These are phyloP conservation scores for Corrigiola litoralis DNA, from an alignment of 179 eudicot genomes.

Conservation along the genomic window DNA sequence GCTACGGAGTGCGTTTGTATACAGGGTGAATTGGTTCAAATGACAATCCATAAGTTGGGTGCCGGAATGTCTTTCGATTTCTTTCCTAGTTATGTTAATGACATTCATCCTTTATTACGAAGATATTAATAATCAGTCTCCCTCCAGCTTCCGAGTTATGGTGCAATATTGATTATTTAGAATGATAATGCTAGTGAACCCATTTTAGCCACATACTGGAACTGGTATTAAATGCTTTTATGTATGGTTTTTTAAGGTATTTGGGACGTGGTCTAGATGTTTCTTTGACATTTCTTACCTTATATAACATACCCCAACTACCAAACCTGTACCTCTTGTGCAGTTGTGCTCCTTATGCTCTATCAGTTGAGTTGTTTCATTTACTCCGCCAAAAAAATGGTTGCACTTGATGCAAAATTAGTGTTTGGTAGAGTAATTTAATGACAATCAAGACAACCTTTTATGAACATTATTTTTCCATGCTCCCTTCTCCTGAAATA, in stretches of 20 bases:
- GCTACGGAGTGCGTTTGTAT: too few relatives aligned
- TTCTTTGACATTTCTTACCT: conserved; percentile 12
- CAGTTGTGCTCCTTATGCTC: conserved; percentile 1
- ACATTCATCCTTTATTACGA: background rate
- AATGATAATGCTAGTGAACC: conserved; percentile 3
- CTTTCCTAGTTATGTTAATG: background rate
- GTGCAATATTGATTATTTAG: background rate
- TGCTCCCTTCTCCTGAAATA: background rate
- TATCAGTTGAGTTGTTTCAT: conserved; percentile 12
- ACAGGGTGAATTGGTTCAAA: too few relatives aligned
- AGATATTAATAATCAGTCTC: background rate
- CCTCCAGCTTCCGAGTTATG: conserved; percentile 13
- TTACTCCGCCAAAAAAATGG: background rate
- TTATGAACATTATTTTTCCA: background rate
- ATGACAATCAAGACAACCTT: background rate
- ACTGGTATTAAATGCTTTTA: background rate
- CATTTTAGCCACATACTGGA: conserved; percentile 9
- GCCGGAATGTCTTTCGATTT: background rate
- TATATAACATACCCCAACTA: conserved; percentile 17
- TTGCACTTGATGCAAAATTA: conserved; percentile 11
- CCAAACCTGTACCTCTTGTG: conserved; percentile 14
- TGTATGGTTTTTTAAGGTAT: background rate
- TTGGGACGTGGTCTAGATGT: conserved; percentile 7
- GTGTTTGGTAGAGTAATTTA: conserved; percentile 16
- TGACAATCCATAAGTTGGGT: too few relatives aligned